Conservation (phyloP, 768 basidiomycete genomes). For the Boletus fagicola region DNA sequence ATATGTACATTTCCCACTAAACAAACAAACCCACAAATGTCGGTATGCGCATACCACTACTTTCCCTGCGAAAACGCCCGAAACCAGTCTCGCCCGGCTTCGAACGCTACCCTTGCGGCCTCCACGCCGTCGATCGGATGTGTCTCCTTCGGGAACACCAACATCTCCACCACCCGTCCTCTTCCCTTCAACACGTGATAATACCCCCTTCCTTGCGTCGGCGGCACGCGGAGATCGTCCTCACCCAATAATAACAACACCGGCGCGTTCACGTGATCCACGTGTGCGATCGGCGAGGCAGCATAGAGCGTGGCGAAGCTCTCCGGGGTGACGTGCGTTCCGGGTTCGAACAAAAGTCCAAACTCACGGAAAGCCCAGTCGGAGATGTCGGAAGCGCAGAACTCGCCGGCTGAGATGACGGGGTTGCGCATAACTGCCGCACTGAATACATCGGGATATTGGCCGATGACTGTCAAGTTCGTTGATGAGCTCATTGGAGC, state of each 20-base stretch:
- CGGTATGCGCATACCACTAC: neutral
- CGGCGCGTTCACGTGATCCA: conserved; percentile 48
- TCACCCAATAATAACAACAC: conserved; percentile 61
- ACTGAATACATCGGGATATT: conserved; percentile 57
- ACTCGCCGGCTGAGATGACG: conserved; percentile 59
- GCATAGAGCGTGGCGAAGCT: conserved; percentile 43
- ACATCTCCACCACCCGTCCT: conserved; percentile 49
- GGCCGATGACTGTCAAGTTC: conserved; percentile 51
- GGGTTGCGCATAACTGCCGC: conserved; percentile 69
- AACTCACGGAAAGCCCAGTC: conserved; percentile 59
- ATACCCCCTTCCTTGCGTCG: conserved; percentile 58
- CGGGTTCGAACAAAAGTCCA: conserved; percentile 35
- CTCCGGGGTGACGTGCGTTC: conserved; percentile 43
- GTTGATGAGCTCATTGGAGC: neutral
- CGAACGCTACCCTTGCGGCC: conserved; percentile 50
- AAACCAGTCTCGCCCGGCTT: conserved; percentile 54
- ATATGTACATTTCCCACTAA: no score
- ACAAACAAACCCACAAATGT: no score
- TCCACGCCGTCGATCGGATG: conserved; percentile 68
- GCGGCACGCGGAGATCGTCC: conserved; percentile 59
- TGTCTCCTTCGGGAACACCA: conserved; percentile 58
- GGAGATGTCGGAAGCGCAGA: conserved; percentile 60
- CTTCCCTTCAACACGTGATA: conserved; percentile 63
- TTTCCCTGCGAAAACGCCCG: conserved; percentile 17
- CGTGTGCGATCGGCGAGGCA: conserved; percentile 56